Percentiles rank a stretch among this genome's conserved stretches.
phyloP scores from a whole-genome alignment of 1,284 basidiomycete genomes.

The Rhodotorula glutinis region DNA sequence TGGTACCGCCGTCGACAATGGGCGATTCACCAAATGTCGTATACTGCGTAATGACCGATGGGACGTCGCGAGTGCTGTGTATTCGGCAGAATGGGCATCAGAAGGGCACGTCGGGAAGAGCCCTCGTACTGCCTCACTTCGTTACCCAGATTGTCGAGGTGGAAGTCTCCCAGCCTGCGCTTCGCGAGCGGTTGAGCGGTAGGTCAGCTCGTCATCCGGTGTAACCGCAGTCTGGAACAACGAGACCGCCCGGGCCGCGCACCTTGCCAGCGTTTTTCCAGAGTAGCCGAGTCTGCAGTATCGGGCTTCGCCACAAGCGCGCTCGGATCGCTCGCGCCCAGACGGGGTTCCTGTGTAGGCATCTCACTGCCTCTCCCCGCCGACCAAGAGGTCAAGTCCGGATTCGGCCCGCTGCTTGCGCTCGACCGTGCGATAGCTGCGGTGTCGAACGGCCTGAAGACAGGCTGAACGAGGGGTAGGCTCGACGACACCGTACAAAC shows the following conservation, averaged over 20 bases:
- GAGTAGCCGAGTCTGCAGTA: too few relatives aligned
- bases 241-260: not conserved
- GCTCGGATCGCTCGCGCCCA: too few relatives aligned
- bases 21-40: conserved; percentile 29
- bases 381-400: not conserved
- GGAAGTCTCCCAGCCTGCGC: conserved; percentile 26
- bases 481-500: not conserved
- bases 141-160: conserved; percentile 28
- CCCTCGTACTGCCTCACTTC: conserved; percentile 1
- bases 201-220: too few relatives aligned
- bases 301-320: too few relatives aligned
- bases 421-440: too few relatives aligned
- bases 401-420: not conserved
- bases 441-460: too few relatives aligned
- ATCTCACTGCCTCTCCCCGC: too few relatives aligned
- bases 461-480: too few relatives aligned
- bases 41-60: conserved; percentile 19
- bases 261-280: conserved; percentile 27
- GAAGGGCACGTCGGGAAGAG: too few relatives aligned
- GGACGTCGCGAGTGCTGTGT: conserved; percentile 26
- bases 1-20: conserved; percentile 21
- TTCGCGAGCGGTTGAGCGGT: too few relatives aligned
- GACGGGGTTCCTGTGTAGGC: too few relatives aligned
- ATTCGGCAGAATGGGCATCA: not conserved
- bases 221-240: too few relatives aligned